Conservation (phyloP, 1,284 basidiomycete genomes). For the Porphyrellus sp. region DNA sequence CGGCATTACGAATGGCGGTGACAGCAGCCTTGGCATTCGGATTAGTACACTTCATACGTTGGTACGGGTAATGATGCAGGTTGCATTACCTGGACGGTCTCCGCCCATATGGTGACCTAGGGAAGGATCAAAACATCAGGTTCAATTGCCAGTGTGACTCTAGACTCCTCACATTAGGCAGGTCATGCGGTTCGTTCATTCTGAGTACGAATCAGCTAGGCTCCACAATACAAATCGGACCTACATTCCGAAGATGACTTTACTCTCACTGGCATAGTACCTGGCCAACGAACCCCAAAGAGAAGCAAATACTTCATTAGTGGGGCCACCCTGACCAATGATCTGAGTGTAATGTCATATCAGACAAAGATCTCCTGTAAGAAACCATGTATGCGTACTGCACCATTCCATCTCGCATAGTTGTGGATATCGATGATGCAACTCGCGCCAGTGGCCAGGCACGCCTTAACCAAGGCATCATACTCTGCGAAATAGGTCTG, state of each 20-base stretch:
- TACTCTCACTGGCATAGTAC: constrained; percentile 4
- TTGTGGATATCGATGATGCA: constrained; percentile 19
- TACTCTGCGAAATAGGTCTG: constrained; percentile 11
- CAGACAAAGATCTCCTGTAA: not conserved
- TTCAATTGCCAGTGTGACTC: not conserved
- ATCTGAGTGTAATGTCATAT: constrained; percentile 2
- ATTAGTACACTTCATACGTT: not conserved
- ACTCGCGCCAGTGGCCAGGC: constrained; percentile 10
- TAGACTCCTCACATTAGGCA: constrained; percentile 7
- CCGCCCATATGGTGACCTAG: constrained; percentile 11
- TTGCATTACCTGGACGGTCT: constrained; percentile 11
- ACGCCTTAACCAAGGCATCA: constrained; percentile 12
- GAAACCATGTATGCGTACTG: not conserved
- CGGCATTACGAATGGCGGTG: constrained; percentile 14
- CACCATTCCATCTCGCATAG: constrained; percentile 14
- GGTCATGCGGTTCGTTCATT: constrained; percentile 19
- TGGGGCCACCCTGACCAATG: constrained; percentile 17
- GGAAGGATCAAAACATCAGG: not conserved
- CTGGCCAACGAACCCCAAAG: constrained; percentile 15
- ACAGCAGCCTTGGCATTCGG: constrained; percentile 10
- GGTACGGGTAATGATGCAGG: not conserved
- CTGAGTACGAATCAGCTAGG: constrained; percentile 1
- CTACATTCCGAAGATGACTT: constrained; percentile 14
- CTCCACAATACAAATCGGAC: too few relatives aligned
- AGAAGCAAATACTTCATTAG: constrained; percentile 13